Percentiles rank a stretch among this genome's conserved stretches.
phyloP scores from a whole-genome alignment of 129 eudicot genomes.

The Chrysanthemum makinoi region DNA sequence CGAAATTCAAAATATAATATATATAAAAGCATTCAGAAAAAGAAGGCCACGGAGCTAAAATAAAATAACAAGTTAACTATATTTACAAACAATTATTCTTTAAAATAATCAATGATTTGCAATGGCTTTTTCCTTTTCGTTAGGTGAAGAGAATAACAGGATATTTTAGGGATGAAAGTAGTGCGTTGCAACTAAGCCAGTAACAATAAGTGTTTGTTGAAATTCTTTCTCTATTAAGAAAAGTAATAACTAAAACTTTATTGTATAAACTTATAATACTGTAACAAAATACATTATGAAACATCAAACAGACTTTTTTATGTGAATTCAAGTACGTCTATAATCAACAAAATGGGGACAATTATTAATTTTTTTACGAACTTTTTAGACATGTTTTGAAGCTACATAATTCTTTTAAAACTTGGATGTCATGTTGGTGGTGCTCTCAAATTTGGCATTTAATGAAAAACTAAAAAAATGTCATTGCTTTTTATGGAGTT shows the following conservation, averaged over 20 bases:
- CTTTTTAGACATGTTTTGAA: background rate
- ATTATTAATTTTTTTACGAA: background rate
- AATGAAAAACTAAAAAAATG: background rate
- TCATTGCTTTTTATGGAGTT: background rate
- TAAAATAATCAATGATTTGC: background rate
- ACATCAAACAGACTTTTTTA: background rate
- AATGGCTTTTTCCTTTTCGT: background rate
- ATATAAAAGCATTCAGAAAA: too few species aligned
- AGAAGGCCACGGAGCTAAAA: background rate
- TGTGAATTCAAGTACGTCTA: background rate
- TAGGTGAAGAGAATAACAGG: constrained; percentile 6
- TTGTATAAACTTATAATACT: background rate
- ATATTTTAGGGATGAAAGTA: constrained; percentile 2
- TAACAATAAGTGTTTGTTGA: background rate
- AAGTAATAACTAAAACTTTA: background rate
- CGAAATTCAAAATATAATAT: too few species aligned
- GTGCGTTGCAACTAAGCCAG: constrained; percentile 2
- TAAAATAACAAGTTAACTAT: background rate
- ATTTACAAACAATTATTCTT: too few species aligned
- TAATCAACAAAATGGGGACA: background rate
- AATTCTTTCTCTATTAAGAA: background rate
- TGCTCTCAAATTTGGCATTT: background rate
- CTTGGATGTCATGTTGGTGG: background rate
- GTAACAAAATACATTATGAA: background rate
- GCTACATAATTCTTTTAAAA: background rate